These are phyloP conservation scores for Rhododendron ferrugineum DNA, from an alignment of 148 eudicot genomes.

Conservation along the genomic window DNA sequence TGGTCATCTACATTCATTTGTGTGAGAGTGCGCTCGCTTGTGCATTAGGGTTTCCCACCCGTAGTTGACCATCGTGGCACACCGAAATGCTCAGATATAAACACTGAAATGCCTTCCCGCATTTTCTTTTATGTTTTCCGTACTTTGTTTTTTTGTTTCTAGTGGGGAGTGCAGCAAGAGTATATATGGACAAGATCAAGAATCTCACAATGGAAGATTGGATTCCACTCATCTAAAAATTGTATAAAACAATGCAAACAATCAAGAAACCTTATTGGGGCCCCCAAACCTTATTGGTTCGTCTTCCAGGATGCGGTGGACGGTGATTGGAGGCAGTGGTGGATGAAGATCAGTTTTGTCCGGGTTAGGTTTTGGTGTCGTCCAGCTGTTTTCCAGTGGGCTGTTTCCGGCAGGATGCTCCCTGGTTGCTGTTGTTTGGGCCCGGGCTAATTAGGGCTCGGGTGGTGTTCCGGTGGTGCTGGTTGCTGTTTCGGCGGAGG, in stretches of 20 bases:
- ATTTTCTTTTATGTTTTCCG: not conserved
- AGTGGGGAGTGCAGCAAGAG: not conserved
- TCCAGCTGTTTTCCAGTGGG: too few species aligned
- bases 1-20: not conserved
- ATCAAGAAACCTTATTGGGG: not conserved
- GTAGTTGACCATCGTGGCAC: not conserved
- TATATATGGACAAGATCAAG: not conserved
- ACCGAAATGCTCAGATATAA: not conserved
- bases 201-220: not conserved
- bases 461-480: too few species aligned
- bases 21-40: not conserved
- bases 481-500: too few species aligned
- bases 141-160: not conserved
- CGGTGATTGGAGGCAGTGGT: too few species aligned
- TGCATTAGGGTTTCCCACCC: not conserved
- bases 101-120: not conserved
- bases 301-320: too few species aligned
- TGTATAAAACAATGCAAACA: not conserved
- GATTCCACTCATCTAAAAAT: not conserved
- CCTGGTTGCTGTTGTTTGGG: too few species aligned
- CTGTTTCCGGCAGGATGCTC: too few species aligned
- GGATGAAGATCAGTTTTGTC: too few species aligned
- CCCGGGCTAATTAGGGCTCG: too few species aligned
- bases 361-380: too few species aligned
- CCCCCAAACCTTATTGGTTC: not conserved